Percentiles rank a stretch among this genome's conserved stretches.
Conservation (phyloP, 768 basidiomycete species). For the Termitomyces sp. region DNA sequence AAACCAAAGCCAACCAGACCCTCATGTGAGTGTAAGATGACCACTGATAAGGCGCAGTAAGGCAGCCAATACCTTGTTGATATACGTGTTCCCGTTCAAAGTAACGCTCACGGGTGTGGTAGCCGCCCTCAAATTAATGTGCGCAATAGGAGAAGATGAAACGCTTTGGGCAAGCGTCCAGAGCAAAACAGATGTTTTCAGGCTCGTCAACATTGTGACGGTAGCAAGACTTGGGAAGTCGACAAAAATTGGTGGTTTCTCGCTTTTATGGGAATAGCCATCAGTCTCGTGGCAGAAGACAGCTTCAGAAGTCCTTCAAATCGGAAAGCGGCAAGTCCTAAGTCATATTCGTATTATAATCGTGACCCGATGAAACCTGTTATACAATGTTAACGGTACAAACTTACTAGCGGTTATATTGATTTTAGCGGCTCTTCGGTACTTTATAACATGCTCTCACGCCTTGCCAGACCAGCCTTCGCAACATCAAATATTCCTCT, state of each 20-base stretch:
- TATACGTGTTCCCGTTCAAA: slow-evolving; percentile 9
- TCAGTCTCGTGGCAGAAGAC: neutral
- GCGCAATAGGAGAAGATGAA: neutral
- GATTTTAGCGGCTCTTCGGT: too few species aligned
- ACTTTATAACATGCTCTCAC: neutral
- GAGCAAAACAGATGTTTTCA: neutral
- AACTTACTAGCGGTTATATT: too few species aligned
- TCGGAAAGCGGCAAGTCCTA: neutral
- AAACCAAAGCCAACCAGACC: slow-evolving; percentile 58
- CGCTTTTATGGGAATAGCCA: neutral
- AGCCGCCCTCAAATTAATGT: neutral
- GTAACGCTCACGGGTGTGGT: slow-evolving; percentile 3
- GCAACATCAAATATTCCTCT: neutral
- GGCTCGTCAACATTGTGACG: slow-evolving; percentile 1
- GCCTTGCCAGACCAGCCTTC: neutral
- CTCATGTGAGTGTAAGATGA: slow-evolving; percentile 10
- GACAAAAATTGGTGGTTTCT: neutral
- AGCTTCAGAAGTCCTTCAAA: neutral
- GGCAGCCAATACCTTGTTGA: slow-evolving; percentile 10
- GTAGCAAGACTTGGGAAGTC: neutral
- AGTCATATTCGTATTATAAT: neutral
- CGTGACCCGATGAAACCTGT: neutral
- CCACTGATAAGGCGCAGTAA: neutral
- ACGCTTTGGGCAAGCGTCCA: neutral
- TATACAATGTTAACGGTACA: too few species aligned